Base-by-base conservation (phyloP, 2,329 filamentous ascomycete genomes). In the Didymella pinodella region DNA sequence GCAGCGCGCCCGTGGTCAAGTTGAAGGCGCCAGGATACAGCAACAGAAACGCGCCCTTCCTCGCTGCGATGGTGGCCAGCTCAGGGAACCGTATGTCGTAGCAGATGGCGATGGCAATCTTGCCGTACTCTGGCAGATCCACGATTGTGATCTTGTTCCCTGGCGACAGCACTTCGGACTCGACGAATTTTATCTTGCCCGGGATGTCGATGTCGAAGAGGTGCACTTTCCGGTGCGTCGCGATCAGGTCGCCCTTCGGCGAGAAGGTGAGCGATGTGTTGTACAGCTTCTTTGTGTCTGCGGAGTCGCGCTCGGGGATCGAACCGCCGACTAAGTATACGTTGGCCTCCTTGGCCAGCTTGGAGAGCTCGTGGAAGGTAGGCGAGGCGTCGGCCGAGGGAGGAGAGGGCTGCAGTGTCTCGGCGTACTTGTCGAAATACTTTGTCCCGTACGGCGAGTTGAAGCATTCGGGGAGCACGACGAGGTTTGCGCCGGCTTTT, bases 11-110 rank as follows among this genome's bases (percentile, higher is more conserved):
- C 0, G 95, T 99, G 0, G 93, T 97, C 60, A 91, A 83, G 79
- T 98, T 99, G 84, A 99, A 99, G 0, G 95, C 95, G n/a, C 93
- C 95, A 0, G 95, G 95, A 78, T 97, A 98, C 18, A 98, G 76
- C 53, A 98, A 86, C 45, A 92, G 84, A 77, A 99, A 99, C 57
- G 88, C 90, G n/a, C 90, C 93, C 66, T 88, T 88, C 31, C 95
- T 85, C 20, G 94, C 92, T 0, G 94, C 94, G 56, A 98, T 89
- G 75, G 87, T 95, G 3, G 93, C 95, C 11, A 97, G 83, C 80
- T 98, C 95, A 0, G 95, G 94, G 81, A 99, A 99, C 40, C 95
- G 92, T 54, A 99, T 87, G 79, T 99, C 95, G 80, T 99, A 99
- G 85, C 95, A 99, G 75, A 99, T 98, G 31, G 91, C 93, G 4